Evolutionary conservation across 2,329 filamentous ascomycete species (phyloP), one percentile per base, ranked within the genome.

Genomic region (Fusarium dimerum): DNA sequence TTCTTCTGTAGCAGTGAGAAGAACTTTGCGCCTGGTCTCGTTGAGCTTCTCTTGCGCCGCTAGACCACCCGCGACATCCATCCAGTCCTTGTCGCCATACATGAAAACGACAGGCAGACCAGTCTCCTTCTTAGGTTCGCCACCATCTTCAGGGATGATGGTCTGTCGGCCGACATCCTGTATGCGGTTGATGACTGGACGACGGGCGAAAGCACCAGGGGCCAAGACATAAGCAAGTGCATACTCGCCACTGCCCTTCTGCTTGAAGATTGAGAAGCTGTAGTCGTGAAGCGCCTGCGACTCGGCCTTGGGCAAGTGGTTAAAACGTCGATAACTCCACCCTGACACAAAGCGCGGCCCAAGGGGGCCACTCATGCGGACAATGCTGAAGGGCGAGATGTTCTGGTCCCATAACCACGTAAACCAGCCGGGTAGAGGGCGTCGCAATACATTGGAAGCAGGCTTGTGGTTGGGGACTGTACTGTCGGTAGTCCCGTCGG

Each of bases 21-120:
- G 73, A 1, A 81, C 77, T 45, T 82, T 81, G 26, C 74, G 73
- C 58, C 82, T 83, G 57, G 87, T 85, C 52, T 86, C 79, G 54
- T 90, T 86, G 12, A 97, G 81, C 70, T 88, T 92, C 72, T 92
- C 84, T 66, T 89, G 84, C 0, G 92, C 86, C 0, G 89, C 91
- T 43, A 86, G 84, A 0, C 94, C 94, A 29, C 92, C 94, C 0
- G 85, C 85, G 9, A 94, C 86, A 61, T 99, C 94, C 94, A 99
- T 99, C 94, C 94, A 99, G 76, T 99, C 94, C 66, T 94, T 87
- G 65, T 97, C 92, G 57, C 94, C 94, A 68, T 99, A 99, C 89
- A 97, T 92, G 68, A 99, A 83, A 9, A 97, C 82, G 32, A 97
- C 78, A 0, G 94, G 93, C 45, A 92, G 78, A 2, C 92, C 92